phyloP scores from a whole-genome alignment of 208 protist species.

The Lotmaria passim region DNA sequence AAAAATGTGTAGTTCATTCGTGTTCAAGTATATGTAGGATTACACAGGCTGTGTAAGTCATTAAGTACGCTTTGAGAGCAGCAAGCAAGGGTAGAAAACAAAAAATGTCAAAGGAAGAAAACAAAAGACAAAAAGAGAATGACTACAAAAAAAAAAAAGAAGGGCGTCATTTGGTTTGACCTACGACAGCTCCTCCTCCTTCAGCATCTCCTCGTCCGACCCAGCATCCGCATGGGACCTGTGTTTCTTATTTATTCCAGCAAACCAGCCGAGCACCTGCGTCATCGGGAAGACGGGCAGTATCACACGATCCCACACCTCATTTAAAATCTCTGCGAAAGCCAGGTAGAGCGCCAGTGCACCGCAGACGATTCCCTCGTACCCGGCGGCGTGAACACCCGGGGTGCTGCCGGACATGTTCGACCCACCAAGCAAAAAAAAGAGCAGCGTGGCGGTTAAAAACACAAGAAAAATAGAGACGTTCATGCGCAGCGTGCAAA shows the following conservation, averaged over 20 bases:
- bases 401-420: constrained; percentile 26
- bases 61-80: background rate
- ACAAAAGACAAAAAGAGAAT: background rate
- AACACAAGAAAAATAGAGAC: constrained; percentile 9
- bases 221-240: background rate
- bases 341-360: constrained; percentile 43
- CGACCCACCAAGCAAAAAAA: background rate
- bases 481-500: constrained; percentile 38
- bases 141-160: background rate
- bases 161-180: background rate
- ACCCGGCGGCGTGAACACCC: constrained; percentile 34
- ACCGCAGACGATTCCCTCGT: constrained; percentile 45
- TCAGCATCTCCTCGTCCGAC: background rate
- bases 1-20: background rate
- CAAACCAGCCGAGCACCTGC: background rate
- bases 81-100: background rate
- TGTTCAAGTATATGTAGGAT: background rate
- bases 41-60: background rate
- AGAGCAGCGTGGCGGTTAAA: background rate
- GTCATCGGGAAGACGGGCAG: constrained; percentile 35
- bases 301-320: constrained; percentile 38
- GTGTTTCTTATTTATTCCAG: background rate
- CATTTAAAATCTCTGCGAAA: constrained; percentile 42
- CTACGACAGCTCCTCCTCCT: background rate
- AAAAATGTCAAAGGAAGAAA: too few relatives aligned